Conservation (phyloP, 805 yeast species). For the Middelhovenomyces tepae region DNA sequence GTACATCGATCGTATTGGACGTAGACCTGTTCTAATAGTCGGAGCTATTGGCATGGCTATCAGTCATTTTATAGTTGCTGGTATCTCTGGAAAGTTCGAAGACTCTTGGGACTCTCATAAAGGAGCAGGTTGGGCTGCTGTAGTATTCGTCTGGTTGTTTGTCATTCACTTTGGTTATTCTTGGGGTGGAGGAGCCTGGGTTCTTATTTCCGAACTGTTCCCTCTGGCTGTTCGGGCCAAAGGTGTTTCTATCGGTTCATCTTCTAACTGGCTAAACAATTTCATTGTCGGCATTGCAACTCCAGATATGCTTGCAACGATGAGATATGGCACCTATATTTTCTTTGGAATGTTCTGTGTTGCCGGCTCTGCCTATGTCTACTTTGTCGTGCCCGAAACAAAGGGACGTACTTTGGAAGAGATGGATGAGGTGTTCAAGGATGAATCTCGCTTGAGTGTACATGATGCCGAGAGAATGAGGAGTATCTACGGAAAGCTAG, state of each 20-base stretch:
- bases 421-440: constrained; percentile 51
- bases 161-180: constrained; percentile 48
- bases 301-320: constrained; percentile 18
- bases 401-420: constrained; percentile 65
- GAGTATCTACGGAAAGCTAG: constrained; percentile 1
- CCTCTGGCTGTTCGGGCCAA: constrained; percentile 63
- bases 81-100: constrained; percentile 26
- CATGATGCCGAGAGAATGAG: constrained; percentile 1
- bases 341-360: constrained; percentile 24
- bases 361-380: constrained; percentile 18
- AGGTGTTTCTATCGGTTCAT: constrained; percentile 51
- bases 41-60: constrained; percentile 59
- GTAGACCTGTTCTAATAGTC: constrained; percentile 49
- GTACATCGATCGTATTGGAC: constrained; percentile 52
- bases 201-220: constrained; percentile 57
- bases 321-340: constrained; percentile 22
- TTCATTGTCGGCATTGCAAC: constrained; percentile 24
- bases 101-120: constrained; percentile 45
- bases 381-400: constrained; percentile 59
- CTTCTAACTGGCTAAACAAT: constrained; percentile 60
- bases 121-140: constrained; percentile 46
- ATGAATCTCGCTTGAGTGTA: neutral
- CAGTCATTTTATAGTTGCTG: constrained; percentile 56
- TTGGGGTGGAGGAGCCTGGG: constrained; percentile 52
- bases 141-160: constrained; percentile 47